Conservation (phyloP, 192 early-diverging fungal species). For the Gonapodya sp. region DNA sequence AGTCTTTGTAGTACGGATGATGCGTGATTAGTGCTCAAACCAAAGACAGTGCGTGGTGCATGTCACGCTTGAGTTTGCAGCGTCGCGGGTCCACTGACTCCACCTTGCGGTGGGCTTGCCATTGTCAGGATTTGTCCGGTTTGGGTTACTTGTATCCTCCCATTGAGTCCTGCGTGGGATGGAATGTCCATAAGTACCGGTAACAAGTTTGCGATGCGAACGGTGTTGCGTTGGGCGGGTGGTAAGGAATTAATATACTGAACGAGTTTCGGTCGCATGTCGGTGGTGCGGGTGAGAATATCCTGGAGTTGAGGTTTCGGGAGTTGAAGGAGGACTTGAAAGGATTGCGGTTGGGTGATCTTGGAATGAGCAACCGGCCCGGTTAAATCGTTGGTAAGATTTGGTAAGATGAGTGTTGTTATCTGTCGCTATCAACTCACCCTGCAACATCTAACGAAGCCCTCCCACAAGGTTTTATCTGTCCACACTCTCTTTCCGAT, state of each 20-base stretch:
- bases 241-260: background rate
- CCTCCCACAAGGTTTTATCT: constrained; percentile 59
- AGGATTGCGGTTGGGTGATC: constrained; percentile 9
- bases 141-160: too few species aligned
- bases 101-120: too few species aligned
- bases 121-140: too few species aligned
- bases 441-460: constrained; percentile 57
- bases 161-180: too few species aligned
- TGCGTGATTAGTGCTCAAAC: too few species aligned
- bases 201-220: background rate
- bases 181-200: background rate
- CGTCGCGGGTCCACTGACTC: too few species aligned
- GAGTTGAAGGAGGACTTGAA: constrained; percentile 2
- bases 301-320: constrained; percentile 4
- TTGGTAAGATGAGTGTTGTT: background rate
- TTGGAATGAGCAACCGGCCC: background rate
- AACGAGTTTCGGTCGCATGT: background rate
- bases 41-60: too few species aligned
- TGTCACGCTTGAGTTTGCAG: too few species aligned
- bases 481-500: constrained; percentile 61
- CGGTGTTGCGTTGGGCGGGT: background rate
- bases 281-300: background rate
- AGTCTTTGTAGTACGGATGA: too few species aligned
- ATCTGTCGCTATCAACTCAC: constrained; percentile 19
- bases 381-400: background rate